Percentiles rank a stretch among this genome's conserved stretches.
These are phyloP conservation scores for Chernovozyma aurita DNA, from an alignment of 1,139 yeast genomes.

Conservation along the genomic window DNA sequence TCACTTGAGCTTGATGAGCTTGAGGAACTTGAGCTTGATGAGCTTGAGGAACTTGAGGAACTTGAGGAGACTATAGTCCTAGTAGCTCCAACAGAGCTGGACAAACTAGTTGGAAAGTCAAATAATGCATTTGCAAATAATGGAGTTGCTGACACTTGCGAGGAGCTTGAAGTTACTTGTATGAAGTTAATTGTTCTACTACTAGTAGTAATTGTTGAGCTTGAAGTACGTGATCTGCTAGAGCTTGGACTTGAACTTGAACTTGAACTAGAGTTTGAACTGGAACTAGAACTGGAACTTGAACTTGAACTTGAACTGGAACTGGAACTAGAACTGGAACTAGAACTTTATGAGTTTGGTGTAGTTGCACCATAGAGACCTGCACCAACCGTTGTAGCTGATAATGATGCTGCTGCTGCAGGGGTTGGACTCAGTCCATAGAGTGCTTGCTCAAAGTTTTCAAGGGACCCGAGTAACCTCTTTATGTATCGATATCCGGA, in stretches of 20 bases:
- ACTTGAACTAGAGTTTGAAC: conserved; percentile 6
- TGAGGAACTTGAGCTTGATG: conserved; percentile 8
- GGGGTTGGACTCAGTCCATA: conserved; percentile 6
- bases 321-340: conserved; percentile 11
- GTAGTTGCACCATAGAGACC: conserved; percentile 1
- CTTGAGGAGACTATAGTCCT: conserved; percentile 7
- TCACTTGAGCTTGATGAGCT: not conserved
- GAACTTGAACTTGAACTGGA: conserved; percentile 7
- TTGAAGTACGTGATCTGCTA: conserved; percentile 4
- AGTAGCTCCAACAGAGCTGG: no score
- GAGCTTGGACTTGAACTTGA: conserved; percentile 5
- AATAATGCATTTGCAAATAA: not conserved
- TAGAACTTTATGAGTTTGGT: conserved; percentile 7
- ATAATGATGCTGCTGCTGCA: conserved; percentile 9
- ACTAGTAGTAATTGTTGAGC: conserved; percentile 2
- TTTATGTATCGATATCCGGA: conserved; percentile 1
- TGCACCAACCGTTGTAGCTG: conserved; percentile 6
- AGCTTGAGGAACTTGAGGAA: conserved; percentile 1
- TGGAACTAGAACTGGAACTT: conserved; percentile 4
- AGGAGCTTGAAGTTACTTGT: not conserved
- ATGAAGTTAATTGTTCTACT: no score
- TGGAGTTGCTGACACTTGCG: not conserved
- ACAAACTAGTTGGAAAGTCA: no score
- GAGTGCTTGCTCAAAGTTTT: not conserved
- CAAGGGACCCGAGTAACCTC: conserved; percentile 4